These are phyloP conservation scores for Yamadazyma olivae DNA, from an alignment of 805 yeast species.

Conservation along the genomic window DNA sequence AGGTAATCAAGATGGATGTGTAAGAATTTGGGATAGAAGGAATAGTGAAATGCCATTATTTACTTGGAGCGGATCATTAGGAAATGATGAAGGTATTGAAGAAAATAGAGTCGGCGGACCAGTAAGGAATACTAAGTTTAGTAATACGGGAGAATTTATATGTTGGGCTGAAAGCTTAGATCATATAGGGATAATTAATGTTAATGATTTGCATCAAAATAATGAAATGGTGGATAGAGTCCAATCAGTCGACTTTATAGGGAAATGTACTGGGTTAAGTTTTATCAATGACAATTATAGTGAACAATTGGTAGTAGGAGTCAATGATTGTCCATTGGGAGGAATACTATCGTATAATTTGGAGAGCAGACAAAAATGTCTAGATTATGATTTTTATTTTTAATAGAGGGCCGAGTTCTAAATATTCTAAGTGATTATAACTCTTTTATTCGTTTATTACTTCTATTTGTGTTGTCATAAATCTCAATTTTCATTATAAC, in stretches of 20 bases:
- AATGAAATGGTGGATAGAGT: conserved; percentile 18
- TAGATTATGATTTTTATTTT: conserved; percentile 40
- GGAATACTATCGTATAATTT: conserved; percentile 51
- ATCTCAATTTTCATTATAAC: too few relatives aligned
- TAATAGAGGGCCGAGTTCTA: conserved; percentile 5
- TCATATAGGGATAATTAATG: conserved; percentile 48
- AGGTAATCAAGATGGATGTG: conserved; percentile 61
- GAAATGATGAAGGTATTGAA: conserved; percentile 9
- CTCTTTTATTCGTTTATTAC: background rate
- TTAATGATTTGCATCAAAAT: conserved; percentile 23
- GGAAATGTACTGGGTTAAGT: conserved; percentile 56
- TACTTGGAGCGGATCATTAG: conserved; percentile 35
- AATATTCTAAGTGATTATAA: background rate
- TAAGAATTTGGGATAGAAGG: conserved; percentile 52
- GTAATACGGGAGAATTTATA: conserved; percentile 41
- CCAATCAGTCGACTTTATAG: conserved; percentile 54
- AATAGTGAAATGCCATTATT: conserved; percentile 20
- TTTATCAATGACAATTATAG: conserved; percentile 43
- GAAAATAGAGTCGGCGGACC: conserved; percentile 40
- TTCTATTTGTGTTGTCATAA: too few relatives aligned
- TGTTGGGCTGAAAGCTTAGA: conserved; percentile 61
- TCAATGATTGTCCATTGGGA: conserved; percentile 54
- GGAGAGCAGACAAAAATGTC: conserved; percentile 29
- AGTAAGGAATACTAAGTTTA: conserved; percentile 51
- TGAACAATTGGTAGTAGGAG: conserved; percentile 51